Evolutionary conservation across 495 filamentous ascomycete species (phyloP), one percentile per base, ranked within the genome.

Genomic region (Hypoxylon trugodes): DNA sequence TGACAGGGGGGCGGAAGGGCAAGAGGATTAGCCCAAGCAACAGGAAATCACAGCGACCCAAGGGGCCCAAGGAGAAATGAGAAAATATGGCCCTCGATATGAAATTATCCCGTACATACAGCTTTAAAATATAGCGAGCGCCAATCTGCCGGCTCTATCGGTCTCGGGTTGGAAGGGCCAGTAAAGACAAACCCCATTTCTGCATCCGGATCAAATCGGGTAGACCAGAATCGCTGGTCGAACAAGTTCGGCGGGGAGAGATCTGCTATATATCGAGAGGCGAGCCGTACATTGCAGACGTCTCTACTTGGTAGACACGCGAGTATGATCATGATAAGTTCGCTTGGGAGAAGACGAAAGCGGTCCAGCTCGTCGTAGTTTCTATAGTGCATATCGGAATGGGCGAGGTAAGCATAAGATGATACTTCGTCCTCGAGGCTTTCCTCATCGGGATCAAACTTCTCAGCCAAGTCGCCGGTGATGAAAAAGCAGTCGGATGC

Each of bases 311-410:
- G 50, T 33, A 54, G 33, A 41, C 38, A 49, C 15, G 48, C 19
- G n/a, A 61, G 32, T 21, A 61, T 26, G 16, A 54, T 40, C 22
- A 61, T 15, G 18, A 61, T 38, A 24, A 54, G 28, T 32, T 61
- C 48, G n/a, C 21, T 54, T n/a, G 58, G 58, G 12, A 61, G 58
- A 21, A 37, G 49, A 16, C 24, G 16, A 6, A 61, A 54, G 6
- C 24, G 18, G 40, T 47, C 49, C 1, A 24, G 22, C 30, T 48
- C 9, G 16, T 10, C 32, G 18, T 54, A 22, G 7, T 40, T 22
- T 24, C 41, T 28, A 15, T 21, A 16, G 4, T 22, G 1, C 3
- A 15, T 13, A 28, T 4, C 24, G 12, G 36, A 13, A 22, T n/a
- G 21, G 13, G 32, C 32, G 3, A 35, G 21, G 10, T 12, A 24